These are phyloP conservation scores for Periconia sp. DNA, from an alignment of 2,329 filamentous ascomycete genomes.

Conservation along the genomic window DNA sequence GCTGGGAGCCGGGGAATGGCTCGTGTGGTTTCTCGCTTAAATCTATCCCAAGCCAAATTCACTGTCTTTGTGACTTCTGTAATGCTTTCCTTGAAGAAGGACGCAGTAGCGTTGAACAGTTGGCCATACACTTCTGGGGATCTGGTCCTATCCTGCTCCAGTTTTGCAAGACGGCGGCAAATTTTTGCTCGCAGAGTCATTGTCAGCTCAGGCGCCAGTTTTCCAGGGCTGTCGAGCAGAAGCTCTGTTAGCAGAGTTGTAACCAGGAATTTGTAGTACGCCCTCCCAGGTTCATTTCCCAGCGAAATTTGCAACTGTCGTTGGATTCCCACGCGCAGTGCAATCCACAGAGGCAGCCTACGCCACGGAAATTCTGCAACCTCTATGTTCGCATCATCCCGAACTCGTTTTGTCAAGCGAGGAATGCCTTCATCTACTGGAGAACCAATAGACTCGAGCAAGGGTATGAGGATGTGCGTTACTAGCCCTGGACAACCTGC, in stretches of 20 bases:
- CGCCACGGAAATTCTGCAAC: constrained; percentile 59
- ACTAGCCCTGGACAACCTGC: constrained; percentile 60
- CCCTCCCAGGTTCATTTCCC: constrained; percentile 46
- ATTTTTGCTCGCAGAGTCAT: constrained; percentile 55
- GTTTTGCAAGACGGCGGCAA: constrained; percentile 59
- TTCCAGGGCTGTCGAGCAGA: constrained; percentile 44
- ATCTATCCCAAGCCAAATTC: no score
- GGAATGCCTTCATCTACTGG: no score
- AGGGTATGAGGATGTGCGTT: constrained; percentile 60
- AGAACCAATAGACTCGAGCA: constrained; percentile 62
- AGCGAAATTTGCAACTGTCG: constrained; percentile 51
- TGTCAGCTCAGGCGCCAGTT: constrained; percentile 40
- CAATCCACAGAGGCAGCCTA: constrained; percentile 64
- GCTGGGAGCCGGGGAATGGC: no score
- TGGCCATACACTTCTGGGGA: constrained; percentile 37
- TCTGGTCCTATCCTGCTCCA: no score
- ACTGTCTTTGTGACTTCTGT: constrained; percentile 14
- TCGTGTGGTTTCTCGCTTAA: no score
- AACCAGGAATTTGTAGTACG: constrained; percentile 62
- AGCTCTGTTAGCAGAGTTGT: constrained; percentile 51
- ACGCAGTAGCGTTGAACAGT: no score
- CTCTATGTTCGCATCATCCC: constrained; percentile 62
- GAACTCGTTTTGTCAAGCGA: constrained; percentile 57
- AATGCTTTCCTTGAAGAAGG: constrained; percentile 38
- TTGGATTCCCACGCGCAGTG: constrained; percentile 61